A percentile compares a stretch with the other conserved stretches of the same genome.
Conservation (phyloP, 441 rosid species). For the Jatropha multifida region DNA sequence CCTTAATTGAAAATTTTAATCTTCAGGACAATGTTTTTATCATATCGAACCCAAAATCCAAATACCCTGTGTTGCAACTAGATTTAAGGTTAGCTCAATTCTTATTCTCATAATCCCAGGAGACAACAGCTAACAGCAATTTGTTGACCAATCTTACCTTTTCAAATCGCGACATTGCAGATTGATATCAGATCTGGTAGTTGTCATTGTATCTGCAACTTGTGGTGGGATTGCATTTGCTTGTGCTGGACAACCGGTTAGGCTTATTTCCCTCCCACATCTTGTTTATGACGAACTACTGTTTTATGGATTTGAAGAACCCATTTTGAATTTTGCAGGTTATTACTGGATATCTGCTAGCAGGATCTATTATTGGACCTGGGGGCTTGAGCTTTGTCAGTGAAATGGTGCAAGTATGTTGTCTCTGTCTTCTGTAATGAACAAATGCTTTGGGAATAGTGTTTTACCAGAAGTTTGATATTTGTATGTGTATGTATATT, state of each 20-base stretch:
- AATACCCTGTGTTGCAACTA: conserved; percentile 83
- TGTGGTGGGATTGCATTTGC: conserved; percentile 99
- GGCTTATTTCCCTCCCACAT: conserved; percentile 22
- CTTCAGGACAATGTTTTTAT: conserved; percentile 86
- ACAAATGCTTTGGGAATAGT: not conserved
- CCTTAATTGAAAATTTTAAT: conserved; percentile 17
- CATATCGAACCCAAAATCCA: conserved; percentile 91
- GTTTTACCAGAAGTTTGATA: not conserved
- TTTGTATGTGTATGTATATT: not conserved
- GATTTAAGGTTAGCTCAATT: conserved; percentile 61
- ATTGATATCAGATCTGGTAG: conserved; percentile 92
- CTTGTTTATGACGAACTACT: conserved; percentile 19
- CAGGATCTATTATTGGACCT: conserved; percentile 94
- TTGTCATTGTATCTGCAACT: conserved; percentile 94
- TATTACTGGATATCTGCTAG: conserved; percentile 90
- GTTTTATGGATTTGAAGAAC: conserved; percentile 10
- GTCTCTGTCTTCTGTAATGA: not conserved
- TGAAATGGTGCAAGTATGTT: conserved; percentile 96
- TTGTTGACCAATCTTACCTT: conserved; percentile 21
- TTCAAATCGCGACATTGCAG: conserved; percentile 37
- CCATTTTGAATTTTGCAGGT: conserved; percentile 56
- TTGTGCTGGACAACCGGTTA: conserved; percentile 98
- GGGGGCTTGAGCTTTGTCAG: conserved; percentile 95
- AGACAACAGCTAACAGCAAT: not conserved
- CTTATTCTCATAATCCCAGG: not conserved